These are phyloP conservation scores for Fusarium dlaminii DNA, from an alignment of 2,329 filamentous ascomycete genomes.

Conservation along the genomic window DNA sequence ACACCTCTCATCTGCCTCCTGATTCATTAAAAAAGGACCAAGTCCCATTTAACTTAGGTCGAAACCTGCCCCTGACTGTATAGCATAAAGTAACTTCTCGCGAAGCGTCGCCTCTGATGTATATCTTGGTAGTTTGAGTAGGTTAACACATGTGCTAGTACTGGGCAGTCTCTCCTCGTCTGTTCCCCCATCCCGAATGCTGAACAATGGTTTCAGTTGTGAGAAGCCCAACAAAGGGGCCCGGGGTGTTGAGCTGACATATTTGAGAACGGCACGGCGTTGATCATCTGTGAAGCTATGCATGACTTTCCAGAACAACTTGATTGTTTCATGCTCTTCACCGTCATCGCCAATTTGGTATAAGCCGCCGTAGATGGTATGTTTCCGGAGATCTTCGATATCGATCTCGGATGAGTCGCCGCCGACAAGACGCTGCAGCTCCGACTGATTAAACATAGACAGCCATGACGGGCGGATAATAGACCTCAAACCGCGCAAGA, in stretches of 20 bases:
- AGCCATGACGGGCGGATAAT: constrained; percentile 95
- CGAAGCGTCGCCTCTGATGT: constrained; percentile 70
- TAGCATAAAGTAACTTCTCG: constrained; percentile 87
- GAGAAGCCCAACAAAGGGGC: constrained; percentile 90
- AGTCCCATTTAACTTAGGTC: constrained; percentile 70
- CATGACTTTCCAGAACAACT: constrained; percentile 94
- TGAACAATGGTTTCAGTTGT: constrained; percentile 85
- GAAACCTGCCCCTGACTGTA: constrained; percentile 91
- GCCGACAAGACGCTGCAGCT: constrained; percentile 91
- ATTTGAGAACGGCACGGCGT: constrained; percentile 87
- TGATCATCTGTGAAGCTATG: constrained; percentile 77
- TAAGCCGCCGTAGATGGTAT: constrained; percentile 88
- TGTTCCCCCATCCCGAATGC: constrained; percentile 78
- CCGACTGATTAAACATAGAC: constrained; percentile 97
- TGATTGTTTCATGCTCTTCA: constrained; percentile 83
- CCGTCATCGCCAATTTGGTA: constrained; percentile 92
- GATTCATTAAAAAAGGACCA: not conserved
- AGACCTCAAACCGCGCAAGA: constrained; percentile 83
- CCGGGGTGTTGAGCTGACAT: constrained; percentile 91
- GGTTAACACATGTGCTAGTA: constrained; percentile 94
- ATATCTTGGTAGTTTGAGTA: constrained; percentile 92
- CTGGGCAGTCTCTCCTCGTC: constrained; percentile 81
- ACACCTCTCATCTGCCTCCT: not conserved
- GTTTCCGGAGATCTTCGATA: constrained; percentile 81
- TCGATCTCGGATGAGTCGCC: constrained; percentile 89